Conservation (phyloP, 495 filamentous ascomycete species). For the Lasiosphaeria hispida region DNA sequence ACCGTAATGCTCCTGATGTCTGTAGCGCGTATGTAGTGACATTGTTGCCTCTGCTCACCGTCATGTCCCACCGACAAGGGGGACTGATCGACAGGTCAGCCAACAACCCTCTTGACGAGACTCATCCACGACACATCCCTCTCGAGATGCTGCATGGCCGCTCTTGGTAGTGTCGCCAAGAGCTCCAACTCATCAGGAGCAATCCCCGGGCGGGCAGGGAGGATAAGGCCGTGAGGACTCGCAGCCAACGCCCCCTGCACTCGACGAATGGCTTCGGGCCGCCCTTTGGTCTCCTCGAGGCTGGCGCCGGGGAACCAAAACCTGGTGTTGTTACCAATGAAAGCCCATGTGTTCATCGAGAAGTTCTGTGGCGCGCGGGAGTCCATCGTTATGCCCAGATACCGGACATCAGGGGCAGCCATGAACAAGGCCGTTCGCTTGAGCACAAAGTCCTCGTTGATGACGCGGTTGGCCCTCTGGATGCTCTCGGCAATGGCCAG, state of each 20-base stretch:
- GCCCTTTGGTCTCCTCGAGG: not conserved
- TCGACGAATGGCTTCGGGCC: not conserved
- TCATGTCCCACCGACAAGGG: too few relatives aligned
- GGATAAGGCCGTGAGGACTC: too few relatives aligned
- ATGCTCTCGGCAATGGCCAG: not conserved
- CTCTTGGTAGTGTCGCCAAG: too few relatives aligned
- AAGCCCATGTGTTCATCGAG: not conserved
- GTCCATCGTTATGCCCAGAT: not conserved
- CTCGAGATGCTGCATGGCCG: too few relatives aligned
- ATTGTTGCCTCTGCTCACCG: too few relatives aligned
- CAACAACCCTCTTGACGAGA: too few relatives aligned
- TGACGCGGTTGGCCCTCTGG: not conserved
- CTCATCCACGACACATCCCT: too few relatives aligned
- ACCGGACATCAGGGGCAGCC: conserved; percentile 1
- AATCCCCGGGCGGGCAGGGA: too few relatives aligned
- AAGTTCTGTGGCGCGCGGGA: not conserved
- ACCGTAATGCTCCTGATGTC: too few relatives aligned
- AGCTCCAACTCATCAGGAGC: too few relatives aligned
- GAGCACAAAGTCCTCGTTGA: not conserved
- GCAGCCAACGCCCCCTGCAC: not conserved
- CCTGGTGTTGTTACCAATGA: not conserved
- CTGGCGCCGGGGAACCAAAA: not conserved
- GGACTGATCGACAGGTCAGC: too few relatives aligned
- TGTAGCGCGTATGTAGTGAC: too few relatives aligned
- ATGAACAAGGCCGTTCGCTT: not conserved